Evolutionary conservation across 2,329 filamentous ascomycete genomes (phyloP).

Genomic region (Akanthomyces lecanii): DNA sequence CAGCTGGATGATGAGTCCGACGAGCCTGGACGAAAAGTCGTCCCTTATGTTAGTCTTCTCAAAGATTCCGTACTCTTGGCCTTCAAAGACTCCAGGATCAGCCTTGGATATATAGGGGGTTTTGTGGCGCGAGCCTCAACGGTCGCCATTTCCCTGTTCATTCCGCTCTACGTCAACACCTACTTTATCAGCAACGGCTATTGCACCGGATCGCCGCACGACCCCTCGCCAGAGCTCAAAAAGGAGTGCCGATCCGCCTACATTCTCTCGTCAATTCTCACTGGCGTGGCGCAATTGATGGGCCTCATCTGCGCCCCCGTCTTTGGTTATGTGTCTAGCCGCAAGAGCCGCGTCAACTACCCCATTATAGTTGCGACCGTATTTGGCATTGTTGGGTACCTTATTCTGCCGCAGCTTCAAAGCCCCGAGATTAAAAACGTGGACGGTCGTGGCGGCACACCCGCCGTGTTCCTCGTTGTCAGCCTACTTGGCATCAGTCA

Average conservation of each 20-base stretch:
- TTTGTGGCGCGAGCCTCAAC: slow-evolving; percentile 94
- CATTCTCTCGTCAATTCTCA: slow-evolving; percentile 78
- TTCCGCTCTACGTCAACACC: slow-evolving; percentile 87
- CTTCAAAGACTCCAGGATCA: slow-evolving; percentile 71
- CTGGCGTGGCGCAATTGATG: slow-evolving; percentile 81
- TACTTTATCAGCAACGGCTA: slow-evolving; percentile 80
- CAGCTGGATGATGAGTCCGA: slow-evolving; percentile 21
- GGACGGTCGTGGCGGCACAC: slow-evolving; percentile 62
- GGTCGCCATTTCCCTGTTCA: slow-evolving; percentile 90
- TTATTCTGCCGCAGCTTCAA: slow-evolving; percentile 66
- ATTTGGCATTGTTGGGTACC: slow-evolving; percentile 74
- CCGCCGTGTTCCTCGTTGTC: slow-evolving; percentile 69
- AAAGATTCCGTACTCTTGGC: slow-evolving; percentile 64
- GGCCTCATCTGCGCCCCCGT: slow-evolving; percentile 80
- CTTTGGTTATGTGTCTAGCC: slow-evolving; percentile 81
- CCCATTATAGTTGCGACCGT: slow-evolving; percentile 69
- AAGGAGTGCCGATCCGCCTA: slow-evolving; percentile 83
- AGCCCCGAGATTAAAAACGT: slow-evolving; percentile 69
- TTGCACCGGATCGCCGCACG: slow-evolving; percentile 64
- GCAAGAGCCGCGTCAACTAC: slow-evolving; percentile 61
- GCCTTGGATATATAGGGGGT: slow-evolving; percentile 84
- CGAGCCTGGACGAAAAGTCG: slow-evolving; percentile 33
- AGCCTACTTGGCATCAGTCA: slow-evolving; percentile 84
- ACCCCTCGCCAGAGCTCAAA: slow-evolving; percentile 70
- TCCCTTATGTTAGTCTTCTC: slow-evolving; percentile 58